Evolutionary conservation across 441 rosid genomes (phyloP).

Genomic region (Codiaeum variegatum): DNA sequence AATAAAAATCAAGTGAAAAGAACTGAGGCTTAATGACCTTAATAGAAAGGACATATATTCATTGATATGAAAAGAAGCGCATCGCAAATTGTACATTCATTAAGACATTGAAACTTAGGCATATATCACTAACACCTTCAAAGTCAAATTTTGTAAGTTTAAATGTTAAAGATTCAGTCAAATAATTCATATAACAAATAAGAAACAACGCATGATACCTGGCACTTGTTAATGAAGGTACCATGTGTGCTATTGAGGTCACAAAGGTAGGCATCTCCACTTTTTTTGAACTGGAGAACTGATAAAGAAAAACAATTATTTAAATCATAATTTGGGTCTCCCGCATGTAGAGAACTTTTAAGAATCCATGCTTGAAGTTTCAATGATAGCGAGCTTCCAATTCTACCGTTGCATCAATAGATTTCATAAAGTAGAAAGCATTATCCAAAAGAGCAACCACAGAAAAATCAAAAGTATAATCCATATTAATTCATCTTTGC

Average conservation of each 20-base stretch:
- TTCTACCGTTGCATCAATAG: not conserved
- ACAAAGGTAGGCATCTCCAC: constrained; percentile 73
- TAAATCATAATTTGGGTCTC: not conserved
- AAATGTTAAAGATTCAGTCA: not conserved
- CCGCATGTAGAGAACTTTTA: not conserved
- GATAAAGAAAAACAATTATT: constrained; percentile 19
- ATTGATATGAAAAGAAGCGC: not conserved
- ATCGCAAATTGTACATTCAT: not conserved
- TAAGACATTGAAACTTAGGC: not conserved
- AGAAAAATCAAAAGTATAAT: not conserved
- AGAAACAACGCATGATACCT: constrained; percentile 38
- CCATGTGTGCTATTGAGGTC: constrained; percentile 93
- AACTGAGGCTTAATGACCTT: not conserved
- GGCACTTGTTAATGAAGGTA: constrained; percentile 65
- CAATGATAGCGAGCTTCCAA: not conserved
- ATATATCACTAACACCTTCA: not conserved
- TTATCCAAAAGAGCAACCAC: not conserved
- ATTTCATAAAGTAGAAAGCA: not conserved
- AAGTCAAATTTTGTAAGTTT: not conserved
- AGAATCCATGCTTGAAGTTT: not conserved
- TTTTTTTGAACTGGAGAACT: constrained; percentile 87
- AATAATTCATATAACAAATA: not conserved
- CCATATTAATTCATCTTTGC: not conserved
- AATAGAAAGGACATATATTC: not conserved
- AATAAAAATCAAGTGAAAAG: too few species aligned